Base-by-base conservation (phyloP, 257 asterid species). In the Avicennia marina region DNA sequence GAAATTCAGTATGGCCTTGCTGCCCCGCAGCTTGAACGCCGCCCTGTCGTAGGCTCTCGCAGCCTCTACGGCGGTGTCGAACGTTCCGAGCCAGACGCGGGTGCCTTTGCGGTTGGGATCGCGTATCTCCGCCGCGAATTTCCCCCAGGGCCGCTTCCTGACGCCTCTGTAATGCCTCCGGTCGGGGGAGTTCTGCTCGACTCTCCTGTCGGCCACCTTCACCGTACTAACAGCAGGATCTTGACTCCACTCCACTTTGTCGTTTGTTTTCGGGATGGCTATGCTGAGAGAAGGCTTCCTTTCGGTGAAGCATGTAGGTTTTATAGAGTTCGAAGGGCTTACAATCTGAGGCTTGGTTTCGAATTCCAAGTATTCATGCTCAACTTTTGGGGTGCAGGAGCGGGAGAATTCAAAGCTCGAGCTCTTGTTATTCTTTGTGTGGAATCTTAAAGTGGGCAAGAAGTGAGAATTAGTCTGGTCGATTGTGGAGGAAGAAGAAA, bases 31-130 rank as follows among this genome's bases (percentile, higher is more conserved):
- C 74, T 64, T 76, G 78, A 81, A 84, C 68, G 94, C 94, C 32
- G 94, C 94, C 65, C 85, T 73, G 12, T 84, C 90, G 57, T 84
- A 84, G 1, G 94, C 94, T 29, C 48, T 79, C 1, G 94, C 94
- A 6, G 94, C 90, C 53, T 81, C 94, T 26, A 84, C 38, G 20
- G 83, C 90, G 7, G 87, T 84, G 22, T 84, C 85, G 49, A 78
- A 84, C 3, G 94, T 84, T 6, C 94, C 94, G 22, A 84, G 79
- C 94, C 94, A 84, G 11, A 84, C 80, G 58, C 94, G 68, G 9
- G 87, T 65, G 10, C 94, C 94, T 48, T 81, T 81, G 56, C 79
- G 58, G 53, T 76, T 84, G 0, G 94, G 94, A 46, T 84, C 94
- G 12, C 94, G 85, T 13, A 84, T 84, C 83, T 81, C 94, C 18